Conservation (phyloP, 345 rosid species). For the Populus nigra region DNA sequence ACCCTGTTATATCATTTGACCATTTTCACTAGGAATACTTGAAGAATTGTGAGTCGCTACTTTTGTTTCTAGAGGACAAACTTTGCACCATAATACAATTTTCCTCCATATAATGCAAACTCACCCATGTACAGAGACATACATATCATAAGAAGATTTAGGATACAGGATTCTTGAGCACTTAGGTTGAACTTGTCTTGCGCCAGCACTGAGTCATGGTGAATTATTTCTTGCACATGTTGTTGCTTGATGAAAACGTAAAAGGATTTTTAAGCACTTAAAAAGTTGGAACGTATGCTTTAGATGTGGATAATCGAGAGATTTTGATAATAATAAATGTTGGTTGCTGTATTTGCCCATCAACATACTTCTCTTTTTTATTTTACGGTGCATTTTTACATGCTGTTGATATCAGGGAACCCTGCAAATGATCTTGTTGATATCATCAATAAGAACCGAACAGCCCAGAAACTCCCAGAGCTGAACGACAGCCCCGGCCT, state of each 20-base stretch:
- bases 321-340: background rate
- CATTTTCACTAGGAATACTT: background rate
- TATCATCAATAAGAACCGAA: slow-evolving; percentile 69
- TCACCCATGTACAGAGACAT: background rate
- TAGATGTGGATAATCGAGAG: background rate
- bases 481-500: slow-evolving; percentile 77
- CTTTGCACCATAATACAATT: background rate
- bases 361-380: background rate
- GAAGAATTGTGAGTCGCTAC: background rate
- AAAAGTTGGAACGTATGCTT: background rate
- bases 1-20: background rate
- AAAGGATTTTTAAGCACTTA: background rate
- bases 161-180: background rate
- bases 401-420: slow-evolving; percentile 45
- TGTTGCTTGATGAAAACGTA: background rate
- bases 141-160: background rate
- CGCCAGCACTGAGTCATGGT: background rate
- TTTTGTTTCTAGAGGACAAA: background rate
- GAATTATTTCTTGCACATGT: background rate
- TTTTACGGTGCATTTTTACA: background rate
- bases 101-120: background rate
- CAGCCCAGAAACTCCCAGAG: slow-evolving; percentile 47
- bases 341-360: background rate
- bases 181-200: background rate
- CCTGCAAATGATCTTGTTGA: slow-evolving; percentile 72